Conservation (phyloP, 164 flowering plant species). For the Stephania cephalantha region DNA sequence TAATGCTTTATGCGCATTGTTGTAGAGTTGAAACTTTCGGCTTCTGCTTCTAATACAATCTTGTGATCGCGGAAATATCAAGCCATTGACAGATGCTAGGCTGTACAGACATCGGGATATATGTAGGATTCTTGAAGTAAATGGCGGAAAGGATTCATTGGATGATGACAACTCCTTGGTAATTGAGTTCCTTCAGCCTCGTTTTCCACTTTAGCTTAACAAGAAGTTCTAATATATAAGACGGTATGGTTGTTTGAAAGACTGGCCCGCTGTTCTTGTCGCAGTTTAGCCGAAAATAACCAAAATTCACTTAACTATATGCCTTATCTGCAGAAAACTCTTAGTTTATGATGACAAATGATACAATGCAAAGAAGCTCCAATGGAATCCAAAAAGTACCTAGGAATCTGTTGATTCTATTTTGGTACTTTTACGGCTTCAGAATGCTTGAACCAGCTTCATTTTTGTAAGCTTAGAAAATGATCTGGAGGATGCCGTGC, state of each 20-base stretch:
- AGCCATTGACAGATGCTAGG: constrained; percentile 69
- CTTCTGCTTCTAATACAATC: constrained; percentile 8
- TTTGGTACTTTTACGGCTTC: background rate
- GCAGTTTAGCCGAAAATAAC: background rate
- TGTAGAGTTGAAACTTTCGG: background rate
- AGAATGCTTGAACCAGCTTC: background rate
- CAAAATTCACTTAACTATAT: background rate
- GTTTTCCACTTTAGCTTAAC: background rate
- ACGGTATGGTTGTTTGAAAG: no score
- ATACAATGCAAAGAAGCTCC: background rate
- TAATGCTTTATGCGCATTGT: background rate
- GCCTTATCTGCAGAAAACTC: background rate
- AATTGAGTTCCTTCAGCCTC: constrained; percentile 8
- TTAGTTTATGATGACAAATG: no score
- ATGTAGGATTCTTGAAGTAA: constrained; percentile 59
- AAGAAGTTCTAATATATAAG: background rate
- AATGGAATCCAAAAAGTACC: background rate
- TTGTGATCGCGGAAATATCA: constrained; percentile 15
- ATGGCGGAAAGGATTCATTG: constrained; percentile 43
- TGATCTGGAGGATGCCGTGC: background rate
- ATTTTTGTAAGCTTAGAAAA: background rate
- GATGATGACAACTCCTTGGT: constrained; percentile 38
- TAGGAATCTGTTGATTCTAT: background rate
- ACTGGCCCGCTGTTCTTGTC: no score
- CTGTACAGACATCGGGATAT: constrained; percentile 55